Conservation (phyloP, 441 rosid genomes). For the Daphne laureola region DNA sequence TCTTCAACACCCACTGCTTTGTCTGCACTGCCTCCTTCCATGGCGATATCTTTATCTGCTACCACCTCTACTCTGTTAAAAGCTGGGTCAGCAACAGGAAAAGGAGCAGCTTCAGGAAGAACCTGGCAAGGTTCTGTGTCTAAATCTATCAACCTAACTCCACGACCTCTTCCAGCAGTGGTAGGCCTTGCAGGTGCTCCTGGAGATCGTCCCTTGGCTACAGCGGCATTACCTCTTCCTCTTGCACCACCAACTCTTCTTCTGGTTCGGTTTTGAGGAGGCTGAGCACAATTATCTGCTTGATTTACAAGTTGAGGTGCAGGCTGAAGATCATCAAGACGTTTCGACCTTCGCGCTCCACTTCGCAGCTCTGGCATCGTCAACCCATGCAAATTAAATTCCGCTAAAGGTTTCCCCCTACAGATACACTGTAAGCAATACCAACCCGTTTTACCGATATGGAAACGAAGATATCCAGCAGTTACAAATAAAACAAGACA, state of each 20-base stretch:
- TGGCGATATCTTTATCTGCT: conserved; percentile 71
- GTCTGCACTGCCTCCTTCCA: conserved; percentile 75
- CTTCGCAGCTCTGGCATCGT: conserved; percentile 98
- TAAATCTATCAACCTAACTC: conserved; percentile 75
- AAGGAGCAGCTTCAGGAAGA: conserved; percentile 53
- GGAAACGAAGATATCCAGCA: conserved; percentile 4
- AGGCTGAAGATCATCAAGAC: conserved; percentile 77
- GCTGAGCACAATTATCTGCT: conserved; percentile 53
- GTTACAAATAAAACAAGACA: conserved; percentile 3
- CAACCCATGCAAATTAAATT: conserved; percentile 81
- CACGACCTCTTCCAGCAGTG: conserved; percentile 84
- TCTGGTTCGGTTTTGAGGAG: conserved; percentile 69
- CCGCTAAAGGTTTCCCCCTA: conserved; percentile 25
- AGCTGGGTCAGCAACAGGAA: conserved; percentile 61
- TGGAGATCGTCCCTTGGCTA: conserved; percentile 59
- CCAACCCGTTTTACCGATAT: conserved; percentile 7
- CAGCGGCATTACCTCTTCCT: conserved; percentile 91
- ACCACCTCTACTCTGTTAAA: conserved; percentile 64
- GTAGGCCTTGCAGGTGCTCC: conserved; percentile 56
- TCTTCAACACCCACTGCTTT: conserved; percentile 70
- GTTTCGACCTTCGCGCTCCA: conserved; percentile 93
- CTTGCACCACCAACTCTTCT: conserved; percentile 88
- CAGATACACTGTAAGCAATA: conserved; percentile 30
- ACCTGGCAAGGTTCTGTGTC: conserved; percentile 79
- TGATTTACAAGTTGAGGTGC: conserved; percentile 54